A percentile compares a stretch with the other conserved stretches of the same genome.
These are phyloP conservation scores for Purshia tridentata DNA, from an alignment of 306 rosid genomes.

Conservation along the genomic window DNA sequence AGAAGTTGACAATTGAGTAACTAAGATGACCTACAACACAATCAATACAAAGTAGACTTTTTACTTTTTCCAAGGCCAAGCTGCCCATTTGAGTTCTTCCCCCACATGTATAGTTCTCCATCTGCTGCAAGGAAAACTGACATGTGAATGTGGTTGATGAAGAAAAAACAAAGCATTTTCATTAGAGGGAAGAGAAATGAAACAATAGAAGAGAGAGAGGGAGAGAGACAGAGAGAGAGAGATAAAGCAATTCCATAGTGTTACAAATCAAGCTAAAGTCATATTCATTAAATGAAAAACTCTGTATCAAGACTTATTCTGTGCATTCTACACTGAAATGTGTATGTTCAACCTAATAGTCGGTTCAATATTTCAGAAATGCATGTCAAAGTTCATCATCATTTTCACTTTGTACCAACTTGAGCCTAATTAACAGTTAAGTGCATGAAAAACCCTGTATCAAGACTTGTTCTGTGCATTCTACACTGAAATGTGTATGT, in stretches of 20 bases:
- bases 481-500: background rate
- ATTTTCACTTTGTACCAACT: background rate
- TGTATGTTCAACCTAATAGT: too few relatives aligned
- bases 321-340: background rate
- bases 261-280: background rate
- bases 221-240: background rate
- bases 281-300: background rate
- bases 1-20: background rate
- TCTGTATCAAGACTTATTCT: background rate
- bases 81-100: conserved; percentile 82
- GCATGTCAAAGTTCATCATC: background rate
- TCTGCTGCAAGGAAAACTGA: conserved; percentile 50
- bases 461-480: background rate
- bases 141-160: background rate
- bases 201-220: background rate
- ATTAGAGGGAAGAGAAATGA: background rate
- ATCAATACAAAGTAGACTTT: conserved; percentile 18
- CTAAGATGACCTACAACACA: conserved; percentile 18
- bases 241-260: background rate
- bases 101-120: conserved; percentile 94
- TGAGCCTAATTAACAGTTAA: background rate
- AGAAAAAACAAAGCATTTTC: background rate
- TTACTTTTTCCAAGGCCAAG: conserved; percentile 96
- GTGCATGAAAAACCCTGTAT: background rate
- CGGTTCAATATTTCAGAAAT: background rate